Conservation (phyloP, 2,329 filamentous ascomycete species). For the Nigrospora osmanthi region DNA sequence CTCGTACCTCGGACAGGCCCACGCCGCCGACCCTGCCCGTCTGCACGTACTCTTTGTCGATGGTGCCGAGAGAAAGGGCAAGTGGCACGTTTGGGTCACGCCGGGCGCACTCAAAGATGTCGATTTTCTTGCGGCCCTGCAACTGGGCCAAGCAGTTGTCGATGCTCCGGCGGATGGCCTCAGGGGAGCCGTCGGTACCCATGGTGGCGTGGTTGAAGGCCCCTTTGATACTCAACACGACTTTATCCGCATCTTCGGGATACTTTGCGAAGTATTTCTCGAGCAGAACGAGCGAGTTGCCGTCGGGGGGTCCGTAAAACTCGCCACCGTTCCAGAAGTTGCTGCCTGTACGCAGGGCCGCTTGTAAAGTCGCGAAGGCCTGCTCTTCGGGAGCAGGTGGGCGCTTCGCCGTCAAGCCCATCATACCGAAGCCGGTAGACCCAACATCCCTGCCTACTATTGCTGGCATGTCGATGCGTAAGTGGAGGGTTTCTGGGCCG, state of each 20-base stretch:
- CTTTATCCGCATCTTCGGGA: background rate
- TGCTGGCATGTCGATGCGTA: constrained; percentile 4
- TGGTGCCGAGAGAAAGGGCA: constrained; percentile 31
- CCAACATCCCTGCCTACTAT: constrained; percentile 5
- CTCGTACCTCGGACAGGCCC: constrained; percentile 35
- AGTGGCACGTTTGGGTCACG: constrained; percentile 42
- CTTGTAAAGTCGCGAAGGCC: background rate
- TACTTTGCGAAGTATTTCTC: background rate
- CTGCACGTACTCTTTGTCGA: constrained; percentile 41
- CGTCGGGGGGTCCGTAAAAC: background rate
- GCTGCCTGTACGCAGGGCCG: background rate
- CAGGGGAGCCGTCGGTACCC: constrained; percentile 39
- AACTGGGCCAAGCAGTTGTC: constrained; percentile 45
- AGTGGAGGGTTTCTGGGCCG: too few relatives aligned
- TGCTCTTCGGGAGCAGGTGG: background rate
- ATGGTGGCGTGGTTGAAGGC: background rate
- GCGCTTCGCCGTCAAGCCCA: background rate
- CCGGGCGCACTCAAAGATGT: constrained; percentile 52
- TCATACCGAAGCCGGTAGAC: constrained; percentile 5
- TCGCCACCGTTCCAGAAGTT: constrained; percentile 1
- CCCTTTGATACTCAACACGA: background rate
- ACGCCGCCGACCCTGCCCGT: constrained; percentile 43
- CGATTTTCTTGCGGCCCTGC: constrained; percentile 46
- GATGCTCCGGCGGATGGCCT: constrained; percentile 47
- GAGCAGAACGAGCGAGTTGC: background rate